Evolutionary conservation across 257 asterid genomes (phyloP), one percentile per base, ranked within the genome.

Genomic region (Buddleja alternifolia): DNA sequence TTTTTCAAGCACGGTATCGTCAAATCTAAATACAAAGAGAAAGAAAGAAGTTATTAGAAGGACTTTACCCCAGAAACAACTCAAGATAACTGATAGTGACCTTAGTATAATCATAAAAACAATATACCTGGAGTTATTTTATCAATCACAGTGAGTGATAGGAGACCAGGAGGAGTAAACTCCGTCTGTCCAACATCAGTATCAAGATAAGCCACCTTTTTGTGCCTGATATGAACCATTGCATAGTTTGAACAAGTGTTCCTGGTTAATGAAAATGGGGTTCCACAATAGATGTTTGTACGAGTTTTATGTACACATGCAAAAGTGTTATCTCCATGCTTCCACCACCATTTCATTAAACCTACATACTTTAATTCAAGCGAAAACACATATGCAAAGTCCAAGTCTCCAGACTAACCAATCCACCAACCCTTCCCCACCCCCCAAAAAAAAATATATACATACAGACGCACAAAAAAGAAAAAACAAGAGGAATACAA

Each of bases 131-230:
- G 86, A 65, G 89, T 87, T 53, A 82, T 74, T 81, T 81, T 85
- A 88, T 94, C 96, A 8, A 94, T 83, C 45, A 85, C 72, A 39
- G 84, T 82, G 25, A 94, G 92, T 11, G 97, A 89, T 40, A 91
- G 74, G 32, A 92, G 88, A 48, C 97, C 97, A 47, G 97, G 95
- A 69, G 97, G 86, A 52, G 96, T 94, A 77, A 94, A 94, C 80
- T 91, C 99, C 7, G 97, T 70, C 88, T 91, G 99, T 60, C 97
- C 97, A 75, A 89, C 97, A 81, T 94, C 99, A 46, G 97, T 94
- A 76, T 94, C 99, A 74, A 94, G 88, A 77, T 84, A 94, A 79
- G 96, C 96, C 70, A 91, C 97, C 45, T 74, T 89, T 71, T 80
- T 83, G 78, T 86, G 90, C 84, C 99, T 94, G 88, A 73, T 69